phyloP scores from a whole-genome alignment of 495 filamentous ascomycete species.

The Penicillium cosmopolitanum region DNA sequence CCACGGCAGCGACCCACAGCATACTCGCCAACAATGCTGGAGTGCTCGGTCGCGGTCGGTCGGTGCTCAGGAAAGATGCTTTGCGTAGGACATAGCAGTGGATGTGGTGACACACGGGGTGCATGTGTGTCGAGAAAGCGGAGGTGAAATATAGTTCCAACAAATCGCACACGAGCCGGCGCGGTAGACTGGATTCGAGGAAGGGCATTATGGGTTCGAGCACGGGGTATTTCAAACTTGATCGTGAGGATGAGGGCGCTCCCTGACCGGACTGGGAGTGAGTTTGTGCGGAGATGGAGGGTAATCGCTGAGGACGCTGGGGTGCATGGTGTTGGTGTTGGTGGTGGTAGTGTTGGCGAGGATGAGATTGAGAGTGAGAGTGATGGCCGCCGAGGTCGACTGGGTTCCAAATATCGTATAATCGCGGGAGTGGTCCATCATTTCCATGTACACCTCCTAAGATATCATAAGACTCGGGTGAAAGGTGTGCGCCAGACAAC shows the following conservation, averaged over 20 bases:
- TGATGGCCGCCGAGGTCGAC: slow-evolving; percentile 33
- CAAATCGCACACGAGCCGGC: slow-evolving; percentile 79
- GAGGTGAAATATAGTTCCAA: slow-evolving; percentile 88
- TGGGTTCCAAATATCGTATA: slow-evolving; percentile 44
- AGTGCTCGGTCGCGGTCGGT: slow-evolving; percentile 78
- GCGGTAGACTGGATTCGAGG: slow-evolving; percentile 71
- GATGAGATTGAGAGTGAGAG: too few species aligned
- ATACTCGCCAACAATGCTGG: slow-evolving; percentile 90
- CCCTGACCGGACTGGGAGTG: slow-evolving; percentile 19
- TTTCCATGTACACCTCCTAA: slow-evolving; percentile 30
- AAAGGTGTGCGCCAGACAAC: slow-evolving; percentile 44
- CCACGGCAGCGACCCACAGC: slow-evolving; percentile 93
- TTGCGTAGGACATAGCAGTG: slow-evolving; percentile 91
- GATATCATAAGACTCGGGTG: slow-evolving; percentile 42
- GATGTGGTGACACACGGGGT: slow-evolving; percentile 89
- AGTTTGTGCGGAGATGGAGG: slow-evolving; percentile 13
- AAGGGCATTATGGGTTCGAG: slow-evolving; percentile 81
- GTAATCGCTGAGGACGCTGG: slow-evolving; percentile 11
- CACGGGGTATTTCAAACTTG: slow-evolving; percentile 77
- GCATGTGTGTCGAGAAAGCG: slow-evolving; percentile 81
- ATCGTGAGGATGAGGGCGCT: slow-evolving; percentile 16
- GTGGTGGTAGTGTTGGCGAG: too few species aligned
- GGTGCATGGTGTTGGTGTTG: neutral
- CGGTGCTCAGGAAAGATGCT: slow-evolving; percentile 80
- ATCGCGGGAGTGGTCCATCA: slow-evolving; percentile 38